Percentiles rank a stretch among this genome's conserved stretches.
phyloP scores from a whole-genome alignment of 169 alveolate species.

The Besnoitia besnoiti region DNA sequence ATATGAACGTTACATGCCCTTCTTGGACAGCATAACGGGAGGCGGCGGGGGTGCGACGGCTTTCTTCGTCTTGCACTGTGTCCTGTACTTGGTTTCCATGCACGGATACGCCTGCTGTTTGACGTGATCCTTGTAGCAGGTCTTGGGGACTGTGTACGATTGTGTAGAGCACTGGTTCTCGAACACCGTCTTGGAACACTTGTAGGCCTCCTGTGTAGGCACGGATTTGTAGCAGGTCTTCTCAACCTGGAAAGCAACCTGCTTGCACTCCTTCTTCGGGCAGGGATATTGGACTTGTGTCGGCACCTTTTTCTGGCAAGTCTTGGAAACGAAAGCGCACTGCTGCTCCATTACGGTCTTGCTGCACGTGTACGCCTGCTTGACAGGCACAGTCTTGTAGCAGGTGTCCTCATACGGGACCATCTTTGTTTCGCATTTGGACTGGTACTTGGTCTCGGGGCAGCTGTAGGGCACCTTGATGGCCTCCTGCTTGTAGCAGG shows the following conservation, averaged over 20 bases:
- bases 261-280: slow-evolving; percentile 44
- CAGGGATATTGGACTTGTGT: slow-evolving; percentile 58
- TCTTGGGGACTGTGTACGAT: slow-evolving; percentile 57
- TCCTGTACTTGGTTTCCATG: slow-evolving; percentile 46
- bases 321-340: slow-evolving; percentile 54
- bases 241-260: slow-evolving; percentile 30
- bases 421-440: slow-evolving; percentile 50
- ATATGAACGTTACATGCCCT: slow-evolving; percentile 14
- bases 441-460: slow-evolving; percentile 55
- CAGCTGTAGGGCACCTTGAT: slow-evolving; percentile 59
- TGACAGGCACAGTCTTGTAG: slow-evolving; percentile 33
- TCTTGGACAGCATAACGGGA: neutral
- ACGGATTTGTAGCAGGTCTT: slow-evolving; percentile 62
- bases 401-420: slow-evolving; percentile 62
- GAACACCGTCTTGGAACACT: slow-evolving; percentile 52
- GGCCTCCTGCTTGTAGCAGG: slow-evolving; percentile 13
- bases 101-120: slow-evolving; percentile 53
- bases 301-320: slow-evolving; percentile 48
- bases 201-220: slow-evolving; percentile 45
- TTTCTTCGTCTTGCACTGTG: slow-evolving; percentile 34
- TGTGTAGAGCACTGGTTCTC: slow-evolving; percentile 42
- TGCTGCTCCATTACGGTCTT: slow-evolving; percentile 48
- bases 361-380: slow-evolving; percentile 60
- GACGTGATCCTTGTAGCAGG: slow-evolving; percentile 54
- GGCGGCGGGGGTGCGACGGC: neutral